Percentiles rank a stretch among this genome's conserved stretches.
Conservation (phyloP, 2,329 filamentous ascomycete genomes). For the Botryotinia globosa region DNA sequence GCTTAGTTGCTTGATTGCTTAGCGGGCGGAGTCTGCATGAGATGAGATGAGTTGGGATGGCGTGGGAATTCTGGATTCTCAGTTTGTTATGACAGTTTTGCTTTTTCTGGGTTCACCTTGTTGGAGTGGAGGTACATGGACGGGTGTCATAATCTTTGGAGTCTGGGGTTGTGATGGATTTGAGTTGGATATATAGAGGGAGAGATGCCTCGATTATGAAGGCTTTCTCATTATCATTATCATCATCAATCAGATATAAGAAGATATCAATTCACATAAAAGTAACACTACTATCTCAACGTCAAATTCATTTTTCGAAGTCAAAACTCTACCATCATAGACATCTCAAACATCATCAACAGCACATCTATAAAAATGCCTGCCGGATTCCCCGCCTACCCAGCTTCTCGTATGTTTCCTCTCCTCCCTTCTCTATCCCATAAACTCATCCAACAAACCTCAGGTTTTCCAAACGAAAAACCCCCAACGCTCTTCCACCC, state of each 20-base stretch:
- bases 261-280: not conserved
- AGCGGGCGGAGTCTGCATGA: not conserved
- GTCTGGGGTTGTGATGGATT: not conserved
- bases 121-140: not conserved
- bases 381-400: constrained; percentile 23
- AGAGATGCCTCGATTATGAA: not conserved
- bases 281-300: not conserved
- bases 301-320: not conserved
- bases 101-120: not conserved
- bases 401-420: constrained; percentile 17
- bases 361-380: constrained; percentile 13
- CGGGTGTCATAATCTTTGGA: not conserved
- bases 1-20: not conserved
- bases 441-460: constrained; percentile 14
- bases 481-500: constrained; percentile 30
- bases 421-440: not conserved
- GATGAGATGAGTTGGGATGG: not conserved
- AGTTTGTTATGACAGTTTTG: not conserved
- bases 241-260: not conserved
- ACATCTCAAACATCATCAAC: not conserved
- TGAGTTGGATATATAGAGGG: not conserved
- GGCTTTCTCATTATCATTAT: not conserved
- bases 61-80: not conserved
- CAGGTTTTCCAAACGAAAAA: constrained; percentile 30
- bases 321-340: not conserved